These are phyloP conservation scores for Mortierella sp. DNA, from an alignment of 371 early-diverging fungal genomes.

Conservation along the genomic window DNA sequence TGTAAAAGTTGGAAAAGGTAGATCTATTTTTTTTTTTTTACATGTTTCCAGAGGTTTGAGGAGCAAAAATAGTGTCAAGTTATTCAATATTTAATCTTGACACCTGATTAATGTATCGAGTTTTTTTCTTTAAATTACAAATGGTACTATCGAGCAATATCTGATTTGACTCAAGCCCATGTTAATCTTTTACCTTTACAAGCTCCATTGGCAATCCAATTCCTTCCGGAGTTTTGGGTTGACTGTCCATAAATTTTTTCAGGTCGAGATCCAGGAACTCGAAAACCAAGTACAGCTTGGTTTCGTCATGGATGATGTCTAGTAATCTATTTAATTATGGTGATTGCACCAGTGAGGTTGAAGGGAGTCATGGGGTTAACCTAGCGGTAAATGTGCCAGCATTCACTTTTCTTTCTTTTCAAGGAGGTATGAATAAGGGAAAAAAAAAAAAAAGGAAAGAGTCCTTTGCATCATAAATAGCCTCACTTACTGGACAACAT, in stretches of 20 bases:
- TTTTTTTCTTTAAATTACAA: too few species aligned
- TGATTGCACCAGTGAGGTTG: neutral
- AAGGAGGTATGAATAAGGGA: neutral
- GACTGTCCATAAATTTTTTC: constrained; percentile 89
- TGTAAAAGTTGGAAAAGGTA: constrained; percentile 79
- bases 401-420: neutral
- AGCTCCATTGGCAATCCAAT: constrained; percentile 15
- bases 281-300: constrained; percentile 93
- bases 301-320: constrained; percentile 96
- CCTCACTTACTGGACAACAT: constrained; percentile 84
- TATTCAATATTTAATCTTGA: too few species aligned
- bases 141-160: too few species aligned
- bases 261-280: constrained; percentile 97
- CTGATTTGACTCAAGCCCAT: too few species aligned
- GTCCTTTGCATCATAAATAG: neutral
- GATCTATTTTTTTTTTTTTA: neutral
- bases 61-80: too few species aligned
- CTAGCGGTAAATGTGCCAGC: too few species aligned
- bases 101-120: too few species aligned
- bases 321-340: constrained; percentile 68
- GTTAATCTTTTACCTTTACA: constrained; percentile 6
- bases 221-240: constrained; percentile 82
- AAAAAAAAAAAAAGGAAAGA: too few species aligned
- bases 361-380: neutral
- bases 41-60: neutral